phyloP scores from a whole-genome alignment of 495 filamentous ascomycete species.

The Amphirosellinia nigrospora region DNA sequence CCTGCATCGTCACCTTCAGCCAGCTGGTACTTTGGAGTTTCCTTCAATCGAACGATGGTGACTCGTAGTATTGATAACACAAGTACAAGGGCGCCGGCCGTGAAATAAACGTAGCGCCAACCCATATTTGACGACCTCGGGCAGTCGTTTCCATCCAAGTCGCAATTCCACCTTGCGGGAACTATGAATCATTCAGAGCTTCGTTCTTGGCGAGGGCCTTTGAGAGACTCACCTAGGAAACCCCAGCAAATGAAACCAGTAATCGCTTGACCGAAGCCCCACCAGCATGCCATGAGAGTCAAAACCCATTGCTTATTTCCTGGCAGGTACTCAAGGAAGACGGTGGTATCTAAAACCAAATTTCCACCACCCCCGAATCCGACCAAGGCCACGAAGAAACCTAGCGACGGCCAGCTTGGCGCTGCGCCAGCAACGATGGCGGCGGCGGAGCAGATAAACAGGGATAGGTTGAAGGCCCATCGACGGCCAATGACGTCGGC shows the following conservation, averaged over 20 bases:
- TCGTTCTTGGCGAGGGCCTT: conserved; percentile 10
- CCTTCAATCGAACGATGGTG: conserved; percentile 68
- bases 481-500: conserved; percentile 74
- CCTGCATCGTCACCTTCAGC: conserved; percentile 67
- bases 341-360: conserved; percentile 70
- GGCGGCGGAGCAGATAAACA: conserved; percentile 71
- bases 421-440: conserved; percentile 72
- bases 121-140: conserved; percentile 72
- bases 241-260: conserved; percentile 81
- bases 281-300: conserved; percentile 76
- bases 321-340: conserved; percentile 82
- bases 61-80: conserved; percentile 68
- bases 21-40: conserved; percentile 77
- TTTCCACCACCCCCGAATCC: conserved; percentile 79
- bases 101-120: conserved; percentile 79
- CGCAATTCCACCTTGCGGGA: conserved; percentile 60
- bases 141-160: conserved; percentile 58
- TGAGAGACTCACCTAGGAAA: conserved; percentile 62
- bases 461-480: conserved; percentile 75
- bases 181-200: conserved; percentile 38
- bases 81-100: conserved; percentile 69
- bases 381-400: conserved; percentile 69
- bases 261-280: conserved; percentile 76
- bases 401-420: conserved; percentile 70
- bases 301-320: conserved; percentile 77